Base-by-base conservation (phyloP, 352 stramenopile genomes). In the Lagenidium sp. region DNA sequence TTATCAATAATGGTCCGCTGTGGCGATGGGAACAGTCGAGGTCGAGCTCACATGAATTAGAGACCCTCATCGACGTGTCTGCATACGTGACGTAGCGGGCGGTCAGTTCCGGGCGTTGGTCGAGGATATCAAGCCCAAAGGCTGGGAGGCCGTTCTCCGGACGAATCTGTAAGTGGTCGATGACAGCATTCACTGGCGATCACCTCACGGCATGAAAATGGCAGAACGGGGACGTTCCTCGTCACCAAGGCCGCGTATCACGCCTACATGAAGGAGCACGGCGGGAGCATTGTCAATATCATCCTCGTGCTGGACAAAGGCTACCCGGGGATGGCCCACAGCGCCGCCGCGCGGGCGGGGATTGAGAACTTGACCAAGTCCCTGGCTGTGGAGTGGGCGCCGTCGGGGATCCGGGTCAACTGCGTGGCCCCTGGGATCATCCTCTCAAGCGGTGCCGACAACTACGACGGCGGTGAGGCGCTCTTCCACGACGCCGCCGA, bases 341-440 rank as follows among this genome's bases (percentile, higher is more conserved):
- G 66, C 35, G 70, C 75, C 35, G 85, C 87, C 12, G 83, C 87
- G 26, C 71, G 90, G 23, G 88, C 86, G 15, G 88, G 69, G 7
- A 83, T 98, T 16, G 84, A 96, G 58, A 97, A 96, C 55, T 74
- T 97, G 59, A 85, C 64, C 44, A 95, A 95, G 50, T 96, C 86
- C n/a, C 68, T 97, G 20, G 78, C 82, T 36, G 68, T 91, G 18
- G 91, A 97, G 65, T 97, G 91, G 91, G 90, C 92, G 21, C 68
- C 85, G 24, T 84, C 58, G n/a, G 78, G 75, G 18, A 93, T 97
- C 25, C 69, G 83, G 22, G 58, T 97, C 41, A 97, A 97, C 64
- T 94, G 78, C 47, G 87, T 97, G 10, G 68, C 86, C 43, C 88
- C 87, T 23, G 70, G 69, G 1, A 73, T 80, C 26, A 77, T 84